Evolutionary conservation across 176 grass and related monocot species (phyloP).

Genomic region (Phoenix dactylifera): DNA sequence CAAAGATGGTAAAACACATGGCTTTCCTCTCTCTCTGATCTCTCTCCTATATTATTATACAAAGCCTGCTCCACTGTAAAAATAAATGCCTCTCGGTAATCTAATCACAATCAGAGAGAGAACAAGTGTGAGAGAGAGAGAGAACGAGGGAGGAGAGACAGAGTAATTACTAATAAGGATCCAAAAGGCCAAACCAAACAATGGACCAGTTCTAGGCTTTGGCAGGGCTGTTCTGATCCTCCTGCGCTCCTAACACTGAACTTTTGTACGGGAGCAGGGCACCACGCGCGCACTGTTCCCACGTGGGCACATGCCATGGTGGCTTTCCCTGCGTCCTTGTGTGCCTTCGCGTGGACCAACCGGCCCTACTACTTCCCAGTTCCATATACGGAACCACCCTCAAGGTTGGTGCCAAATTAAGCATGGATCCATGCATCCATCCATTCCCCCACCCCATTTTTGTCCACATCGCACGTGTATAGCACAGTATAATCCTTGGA

Average conservation of each 20-base stretch:
- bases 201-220: too few species aligned
- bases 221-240: too few species aligned
- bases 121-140: not conserved
- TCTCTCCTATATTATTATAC: not conserved
- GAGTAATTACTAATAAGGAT: not conserved
- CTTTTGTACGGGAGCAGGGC: not conserved
- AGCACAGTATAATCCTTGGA: too few species aligned
- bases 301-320: constrained; percentile 14
- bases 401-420: too few species aligned
- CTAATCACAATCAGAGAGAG: constrained; percentile 27
- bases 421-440: too few species aligned
- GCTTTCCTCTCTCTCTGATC: not conserved
- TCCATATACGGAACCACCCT: not conserved
- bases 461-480: too few species aligned
- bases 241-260: too few species aligned
- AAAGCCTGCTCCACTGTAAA: constrained; percentile 20
- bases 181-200: too few species aligned
- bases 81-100: constrained; percentile 26
- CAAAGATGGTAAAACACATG: constrained; percentile 23
- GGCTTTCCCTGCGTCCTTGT: not conserved
- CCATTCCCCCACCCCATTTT: too few species aligned
- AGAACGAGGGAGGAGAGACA: not conserved
- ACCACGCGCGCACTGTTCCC: constrained; percentile 13
- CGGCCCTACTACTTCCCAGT: not conserved
- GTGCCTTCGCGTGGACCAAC: not conserved